Percentiles rank a stretch among this genome's conserved stretches.
Evolutionary conservation across 2,329 filamentous ascomycete species (phyloP).

Genomic region (Pseudocercospora fijiensis): DNA sequence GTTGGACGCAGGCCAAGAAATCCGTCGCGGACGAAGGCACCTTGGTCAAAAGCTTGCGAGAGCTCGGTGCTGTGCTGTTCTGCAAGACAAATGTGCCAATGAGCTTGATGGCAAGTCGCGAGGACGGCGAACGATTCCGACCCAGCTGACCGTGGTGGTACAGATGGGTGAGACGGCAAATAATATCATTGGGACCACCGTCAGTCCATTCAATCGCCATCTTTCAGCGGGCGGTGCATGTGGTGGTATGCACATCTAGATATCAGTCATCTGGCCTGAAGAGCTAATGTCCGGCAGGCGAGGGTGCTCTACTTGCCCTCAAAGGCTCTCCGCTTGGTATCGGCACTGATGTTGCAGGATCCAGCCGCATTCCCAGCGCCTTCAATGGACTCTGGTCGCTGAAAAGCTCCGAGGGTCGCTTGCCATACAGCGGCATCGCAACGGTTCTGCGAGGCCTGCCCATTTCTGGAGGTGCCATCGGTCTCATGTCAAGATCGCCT

Average conservation of each 20-base stretch:
- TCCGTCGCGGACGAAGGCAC: conserved; percentile 52
- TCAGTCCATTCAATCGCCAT: conserved; percentile 23
- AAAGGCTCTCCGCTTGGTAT: conserved; percentile 25
- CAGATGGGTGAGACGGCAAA: conserved; percentile 26
- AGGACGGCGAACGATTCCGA: too few relatives aligned
- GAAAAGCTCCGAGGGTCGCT: conserved; percentile 16
- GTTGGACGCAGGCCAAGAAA: conserved; percentile 43
- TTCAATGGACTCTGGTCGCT: conserved; percentile 26
- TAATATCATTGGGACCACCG: conserved; percentile 25
- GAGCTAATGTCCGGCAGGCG: conserved; percentile 12
- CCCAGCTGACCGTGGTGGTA: neutral
- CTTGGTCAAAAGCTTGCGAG: conserved; percentile 46
- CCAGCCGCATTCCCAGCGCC: conserved; percentile 24
- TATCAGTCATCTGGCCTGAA: neutral
- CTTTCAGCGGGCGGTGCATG: conserved; percentile 25
- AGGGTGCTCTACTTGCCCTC: conserved; percentile 27
- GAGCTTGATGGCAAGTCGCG: conserved; percentile 41
- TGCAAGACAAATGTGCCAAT: conserved; percentile 58
- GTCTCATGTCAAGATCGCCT: conserved; percentile 19
- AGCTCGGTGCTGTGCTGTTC: conserved; percentile 51
- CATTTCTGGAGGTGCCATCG: conserved; percentile 21
- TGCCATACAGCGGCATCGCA: conserved; percentile 20
- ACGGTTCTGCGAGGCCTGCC: conserved; percentile 24
- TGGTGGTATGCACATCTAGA: conserved; percentile 15
- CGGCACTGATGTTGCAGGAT: conserved; percentile 25